Evolutionary conservation across 1,139 yeast genomes (phyloP), one percentile per base, ranked within the genome.

Genomic region (Hemisphaericaspora xylofermentans): DNA sequence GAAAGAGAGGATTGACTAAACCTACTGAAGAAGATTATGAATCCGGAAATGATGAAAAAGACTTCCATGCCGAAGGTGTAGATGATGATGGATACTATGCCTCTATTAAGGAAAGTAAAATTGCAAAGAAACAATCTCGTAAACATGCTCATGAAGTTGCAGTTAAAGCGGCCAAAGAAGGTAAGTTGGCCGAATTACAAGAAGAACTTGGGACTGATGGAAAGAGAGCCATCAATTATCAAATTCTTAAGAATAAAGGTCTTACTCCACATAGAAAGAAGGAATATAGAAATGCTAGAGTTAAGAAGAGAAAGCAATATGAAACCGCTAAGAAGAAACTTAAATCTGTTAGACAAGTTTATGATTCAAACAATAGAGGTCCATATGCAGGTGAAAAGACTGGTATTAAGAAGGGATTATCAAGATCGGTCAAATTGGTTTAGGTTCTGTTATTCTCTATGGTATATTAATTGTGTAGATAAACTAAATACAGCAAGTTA

Each of bases 271-370:
- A 84, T 64, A 79, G 96, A 61, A 86, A 86, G 73, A 93, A 93
- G 75, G 97, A 88, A 53, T 83, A 86, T 72, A 79, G 98, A 68
- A 94, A 93, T 62, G 80, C 98, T 33, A 84, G 99, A 68, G 98
- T 93, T 59, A 93, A 93, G 76, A 93, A 93, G 95, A 85, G 98
- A 76, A 87, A 83, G 82, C 88, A 88, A 80, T 93, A 87, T 70
- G 98, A 88, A 50, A 78, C 80, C 61, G 98, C 99, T 31, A 83
- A 89, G 71, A 91, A 89, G 88, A 89, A 89, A 64, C 84, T 94
- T 62, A 83, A 84, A 60, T 84, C 95, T 45, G 85, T 88, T 49
- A 84, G 96, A 64, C 88, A 88, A 45, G 97, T 89, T 21, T 89
- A 84, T 73, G 78, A 84, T 54, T 82, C 80, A 35, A 56, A 54